Base-by-base conservation (phyloP, 2,329 filamentous ascomycete species). In the Magnaporthiopsis rhizophila region DNA sequence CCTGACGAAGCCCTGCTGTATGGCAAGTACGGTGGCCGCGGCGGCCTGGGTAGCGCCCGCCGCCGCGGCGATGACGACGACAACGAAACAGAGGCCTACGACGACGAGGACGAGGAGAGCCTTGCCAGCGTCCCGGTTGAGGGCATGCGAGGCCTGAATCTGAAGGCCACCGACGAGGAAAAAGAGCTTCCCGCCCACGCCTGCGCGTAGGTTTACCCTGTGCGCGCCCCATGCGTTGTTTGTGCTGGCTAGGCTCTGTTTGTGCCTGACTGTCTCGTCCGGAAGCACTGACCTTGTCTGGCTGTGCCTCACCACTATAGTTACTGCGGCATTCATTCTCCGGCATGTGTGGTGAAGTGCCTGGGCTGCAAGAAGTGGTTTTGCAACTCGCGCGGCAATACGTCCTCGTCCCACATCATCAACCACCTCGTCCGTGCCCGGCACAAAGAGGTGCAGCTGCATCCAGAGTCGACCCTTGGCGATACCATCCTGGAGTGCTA, bases 401-500 rank as follows among this genome's bases (percentile, higher is more conserved):
- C 93, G 24, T 96, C 91, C 62, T 97, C 94, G 32, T 97, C 94
- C 45, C 95, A 99, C 75, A 98, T 99, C 71, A 92, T 99, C 79
- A 98, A 98, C 76, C 95, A 99, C 74, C 86, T 99, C 45, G 95
- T 99, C 66, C 90, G 96, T 72, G 94, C 96, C 68, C 90, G 95
- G 68, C 95, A 99, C 81, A 99, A 98, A 82, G 96, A 99, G 79
- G 95, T 99, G 63, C 94, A 97, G 76, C 86, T 99, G 64, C 95
- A 99, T 75, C 94, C 95, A 9, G 88, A 89, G 69, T 98, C 95
- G 24, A 89, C 92, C 9, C 87, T 99, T 13, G 95, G 95, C 68
- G 96, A 99, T 74, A 99, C 95, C 0, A 91, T 96, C 53, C 85
- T 99, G 67, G 95, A 99, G 80, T 99, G 95, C 79, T 99, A 99